These are phyloP conservation scores for Fusarium chuoi DNA, from an alignment of 2,329 filamentous ascomycete genomes.

Conservation along the genomic window DNA sequence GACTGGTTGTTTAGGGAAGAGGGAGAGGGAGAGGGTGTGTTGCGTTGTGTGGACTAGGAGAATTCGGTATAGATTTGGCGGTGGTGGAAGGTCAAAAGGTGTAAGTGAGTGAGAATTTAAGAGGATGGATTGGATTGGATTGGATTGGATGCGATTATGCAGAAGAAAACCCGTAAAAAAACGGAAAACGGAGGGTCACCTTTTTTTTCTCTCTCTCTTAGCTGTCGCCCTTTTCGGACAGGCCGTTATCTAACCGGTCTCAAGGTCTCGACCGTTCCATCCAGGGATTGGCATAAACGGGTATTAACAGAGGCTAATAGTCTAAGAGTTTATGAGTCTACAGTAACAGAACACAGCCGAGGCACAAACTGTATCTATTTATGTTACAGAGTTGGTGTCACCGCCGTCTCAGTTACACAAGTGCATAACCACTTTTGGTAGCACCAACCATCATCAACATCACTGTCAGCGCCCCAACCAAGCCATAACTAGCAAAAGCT, in stretches of 20 bases:
- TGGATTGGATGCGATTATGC: conserved; percentile 10
- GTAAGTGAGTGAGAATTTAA: conserved; percentile 15
- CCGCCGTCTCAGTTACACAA: not conserved
- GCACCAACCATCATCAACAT: not conserved
- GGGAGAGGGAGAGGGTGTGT: not conserved
- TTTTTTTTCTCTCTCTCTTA: not conserved
- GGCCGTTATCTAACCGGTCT: conserved; percentile 32
- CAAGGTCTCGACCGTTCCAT: conserved; percentile 36
- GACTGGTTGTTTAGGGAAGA: conserved; percentile 5
- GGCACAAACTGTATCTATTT: not conserved
- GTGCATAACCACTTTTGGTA: not conserved
- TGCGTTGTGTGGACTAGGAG: not conserved
- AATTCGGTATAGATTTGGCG: conserved; percentile 26
- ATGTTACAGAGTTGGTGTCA: not conserved
- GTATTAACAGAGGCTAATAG: not conserved
- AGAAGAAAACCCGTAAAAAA: conserved; percentile 13
- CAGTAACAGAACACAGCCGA: not conserved
- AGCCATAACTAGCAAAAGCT: not conserved
- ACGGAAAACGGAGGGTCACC: conserved; percentile 32
- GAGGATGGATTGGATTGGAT: conserved; percentile 6
- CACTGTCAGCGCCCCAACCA: not conserved
- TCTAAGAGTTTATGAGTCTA: not conserved
- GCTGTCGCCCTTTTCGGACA: conserved; percentile 25
- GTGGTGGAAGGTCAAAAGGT: conserved; percentile 23
- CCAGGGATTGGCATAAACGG: not conserved